Conservation (phyloP, 2,329 filamentous ascomycete genomes). For the Aspergillus jensenii region DNA sequence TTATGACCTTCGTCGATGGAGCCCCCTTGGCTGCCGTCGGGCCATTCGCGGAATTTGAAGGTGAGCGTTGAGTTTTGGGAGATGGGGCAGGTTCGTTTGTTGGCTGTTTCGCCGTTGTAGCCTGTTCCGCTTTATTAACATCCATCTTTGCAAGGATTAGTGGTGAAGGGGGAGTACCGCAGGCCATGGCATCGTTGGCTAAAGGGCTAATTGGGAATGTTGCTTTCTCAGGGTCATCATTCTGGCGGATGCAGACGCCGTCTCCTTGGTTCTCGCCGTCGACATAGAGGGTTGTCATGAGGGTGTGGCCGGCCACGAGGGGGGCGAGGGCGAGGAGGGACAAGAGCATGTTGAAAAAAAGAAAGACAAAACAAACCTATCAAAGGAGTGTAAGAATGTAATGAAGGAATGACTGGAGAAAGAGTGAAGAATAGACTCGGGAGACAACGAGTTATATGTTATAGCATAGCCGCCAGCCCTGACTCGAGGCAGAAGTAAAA, state of each 20-base stretch:
- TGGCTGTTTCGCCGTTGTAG: constrained; percentile 49
- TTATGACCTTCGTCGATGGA: constrained; percentile 62
- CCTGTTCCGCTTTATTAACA: constrained; percentile 29
- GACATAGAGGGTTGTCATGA: constrained; percentile 64
- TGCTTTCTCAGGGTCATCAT: constrained; percentile 51
- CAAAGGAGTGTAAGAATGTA: constrained; percentile 10
- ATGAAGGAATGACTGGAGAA: constrained; percentile 1
- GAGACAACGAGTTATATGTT: too few relatives aligned
- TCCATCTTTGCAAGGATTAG: too few relatives aligned
- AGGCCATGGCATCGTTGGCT: constrained; percentile 65
- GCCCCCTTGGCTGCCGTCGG: constrained; percentile 55
- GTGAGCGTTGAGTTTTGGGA: constrained; percentile 58
- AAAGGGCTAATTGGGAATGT: constrained; percentile 61
- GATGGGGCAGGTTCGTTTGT: constrained; percentile 48
- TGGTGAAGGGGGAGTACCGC: constrained; percentile 52
- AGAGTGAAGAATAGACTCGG: not conserved
- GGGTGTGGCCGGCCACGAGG: constrained; percentile 49
- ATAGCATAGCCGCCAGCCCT: too few relatives aligned
- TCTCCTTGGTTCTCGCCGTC: constrained; percentile 66
- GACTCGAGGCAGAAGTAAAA: too few relatives aligned
- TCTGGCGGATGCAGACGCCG: constrained; percentile 70
- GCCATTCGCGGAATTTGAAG: constrained; percentile 65
- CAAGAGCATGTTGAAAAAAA: constrained; percentile 4
- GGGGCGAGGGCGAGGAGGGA: not conserved
- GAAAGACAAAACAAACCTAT: not conserved